phyloP scores from a whole-genome alignment of 2,329 filamentous ascomycete species.

The Conoideocrella luteorostrata region DNA sequence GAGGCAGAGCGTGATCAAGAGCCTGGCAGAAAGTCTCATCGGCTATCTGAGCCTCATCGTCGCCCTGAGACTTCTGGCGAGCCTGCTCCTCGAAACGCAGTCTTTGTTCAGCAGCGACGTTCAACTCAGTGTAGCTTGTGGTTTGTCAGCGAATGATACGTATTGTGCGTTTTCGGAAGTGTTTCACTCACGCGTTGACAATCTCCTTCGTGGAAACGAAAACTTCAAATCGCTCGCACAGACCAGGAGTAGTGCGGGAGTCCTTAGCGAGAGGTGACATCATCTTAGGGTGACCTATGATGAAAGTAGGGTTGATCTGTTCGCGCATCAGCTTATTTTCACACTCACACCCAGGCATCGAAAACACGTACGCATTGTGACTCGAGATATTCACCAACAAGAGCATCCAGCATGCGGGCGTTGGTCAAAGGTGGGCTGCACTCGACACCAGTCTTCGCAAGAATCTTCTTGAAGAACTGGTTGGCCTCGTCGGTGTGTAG shows the following conservation, averaged over 20 bases:
- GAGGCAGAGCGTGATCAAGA: conserved; percentile 84
- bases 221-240: conserved; percentile 95
- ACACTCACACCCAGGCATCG: not conserved
- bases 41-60: conserved; percentile 92
- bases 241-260: conserved; percentile 71
- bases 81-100: conserved; percentile 85
- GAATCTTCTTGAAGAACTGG: conserved; percentile 74
- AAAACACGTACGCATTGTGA: conserved; percentile 59
- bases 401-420: conserved; percentile 90
- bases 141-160: not conserved
- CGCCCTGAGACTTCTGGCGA: conserved; percentile 89
- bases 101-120: conserved; percentile 88
- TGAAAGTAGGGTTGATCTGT: conserved; percentile 65
- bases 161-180: not conserved
- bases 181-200: conserved; percentile 61
- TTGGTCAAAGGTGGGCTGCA: conserved; percentile 89
- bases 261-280: conserved; percentile 96
- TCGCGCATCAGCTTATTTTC: not conserved
- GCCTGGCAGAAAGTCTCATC: conserved; percentile 93
- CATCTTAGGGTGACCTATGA: conserved; percentile 55
- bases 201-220: conserved; percentile 80
- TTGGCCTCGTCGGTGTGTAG: conserved; percentile 86
- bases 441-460: conserved; percentile 86
- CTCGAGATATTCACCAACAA: conserved; percentile 92
- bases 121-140: conserved; percentile 75